A percentile compares a stretch with the other conserved stretches of the same genome.
Conservation (phyloP, 371 early-diverging fungal genomes). For the Mortierella sp. region DNA sequence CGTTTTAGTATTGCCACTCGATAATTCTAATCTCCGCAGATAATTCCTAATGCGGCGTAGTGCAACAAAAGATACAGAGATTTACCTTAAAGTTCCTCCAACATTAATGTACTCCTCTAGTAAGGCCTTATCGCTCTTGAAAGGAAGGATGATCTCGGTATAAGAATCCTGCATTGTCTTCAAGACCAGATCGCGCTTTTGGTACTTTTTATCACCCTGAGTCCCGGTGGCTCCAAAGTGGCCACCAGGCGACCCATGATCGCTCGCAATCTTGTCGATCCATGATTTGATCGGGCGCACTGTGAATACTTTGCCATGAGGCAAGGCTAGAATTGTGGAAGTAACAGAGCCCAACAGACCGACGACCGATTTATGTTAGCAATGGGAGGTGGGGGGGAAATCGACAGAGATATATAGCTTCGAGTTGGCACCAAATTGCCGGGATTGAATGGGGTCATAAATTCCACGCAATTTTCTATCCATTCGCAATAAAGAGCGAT, state of each 20-base stretch:
- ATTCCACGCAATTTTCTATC: background rate
- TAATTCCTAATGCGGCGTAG: background rate
- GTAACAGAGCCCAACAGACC: slow-evolving; percentile 11
- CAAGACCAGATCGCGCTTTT: slow-evolving; percentile 59
- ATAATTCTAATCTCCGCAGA: background rate
- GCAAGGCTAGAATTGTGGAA: slow-evolving; percentile 15
- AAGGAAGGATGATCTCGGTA: slow-evolving; percentile 82
- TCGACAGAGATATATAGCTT: too few relatives aligned
- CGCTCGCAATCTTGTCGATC: slow-evolving; percentile 59
- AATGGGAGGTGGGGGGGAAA: too few relatives aligned
- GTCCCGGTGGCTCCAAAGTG: slow-evolving; percentile 22
- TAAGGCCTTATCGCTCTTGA: slow-evolving; percentile 79
- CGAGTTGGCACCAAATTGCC: background rate
- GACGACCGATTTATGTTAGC: background rate
- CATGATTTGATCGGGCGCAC: slow-evolving; percentile 61
- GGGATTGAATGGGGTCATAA: too few relatives aligned
- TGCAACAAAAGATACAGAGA: background rate
- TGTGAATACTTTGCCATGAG: slow-evolving; percentile 59
- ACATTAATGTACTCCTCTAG: slow-evolving; percentile 86
- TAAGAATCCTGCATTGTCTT: slow-evolving; percentile 86
- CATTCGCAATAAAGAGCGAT: slow-evolving; percentile 40
- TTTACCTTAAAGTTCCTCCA: slow-evolving; percentile 66
- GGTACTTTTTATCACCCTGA: slow-evolving; percentile 8
- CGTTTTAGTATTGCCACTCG: background rate
- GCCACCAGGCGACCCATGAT: slow-evolving; percentile 33